phyloP scores from a whole-genome alignment of 345 rosid species.

The Melastoma malabathricum region DNA sequence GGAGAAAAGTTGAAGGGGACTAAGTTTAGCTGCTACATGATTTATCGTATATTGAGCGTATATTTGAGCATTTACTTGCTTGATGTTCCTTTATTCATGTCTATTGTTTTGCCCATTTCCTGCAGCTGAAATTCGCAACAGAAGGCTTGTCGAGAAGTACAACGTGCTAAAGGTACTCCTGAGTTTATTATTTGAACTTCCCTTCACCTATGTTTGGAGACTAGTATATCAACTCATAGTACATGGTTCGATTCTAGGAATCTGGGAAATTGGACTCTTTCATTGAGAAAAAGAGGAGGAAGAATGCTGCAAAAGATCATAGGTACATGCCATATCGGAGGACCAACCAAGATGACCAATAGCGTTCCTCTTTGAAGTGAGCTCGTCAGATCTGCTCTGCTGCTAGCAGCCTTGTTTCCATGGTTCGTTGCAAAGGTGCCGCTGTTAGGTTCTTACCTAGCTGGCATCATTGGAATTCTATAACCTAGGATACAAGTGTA shows the following conservation, averaged over 20 bases:
- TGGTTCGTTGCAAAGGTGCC: too few relatives aligned
- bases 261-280: constrained; percentile 73
- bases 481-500: too few relatives aligned
- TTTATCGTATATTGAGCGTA: too few relatives aligned
- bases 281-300: constrained; percentile 71
- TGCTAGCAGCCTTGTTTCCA: background rate
- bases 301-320: constrained; percentile 86
- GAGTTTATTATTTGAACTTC: background rate
- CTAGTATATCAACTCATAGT: background rate
- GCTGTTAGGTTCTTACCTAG: too few relatives aligned
- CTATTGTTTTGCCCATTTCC: background rate
- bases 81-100: background rate
- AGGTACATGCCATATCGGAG: constrained; percentile 78
- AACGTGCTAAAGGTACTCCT: constrained; percentile 52
- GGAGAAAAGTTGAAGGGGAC: too few relatives aligned
- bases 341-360: constrained; percentile 14
- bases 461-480: too few relatives aligned
- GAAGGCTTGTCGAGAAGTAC: constrained; percentile 57
- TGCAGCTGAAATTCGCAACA: constrained; percentile 80
- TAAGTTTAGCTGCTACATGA: too few relatives aligned
- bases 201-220: background rate
- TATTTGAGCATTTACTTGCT: background rate
- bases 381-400: background rate
- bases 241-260: constrained; percentile 21
- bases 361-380: constrained; percentile 10